Evolutionary conservation across 257 asterid genomes (phyloP), one percentile per base, ranked within the genome.

Genomic region (Solanum bulbocastanum): DNA sequence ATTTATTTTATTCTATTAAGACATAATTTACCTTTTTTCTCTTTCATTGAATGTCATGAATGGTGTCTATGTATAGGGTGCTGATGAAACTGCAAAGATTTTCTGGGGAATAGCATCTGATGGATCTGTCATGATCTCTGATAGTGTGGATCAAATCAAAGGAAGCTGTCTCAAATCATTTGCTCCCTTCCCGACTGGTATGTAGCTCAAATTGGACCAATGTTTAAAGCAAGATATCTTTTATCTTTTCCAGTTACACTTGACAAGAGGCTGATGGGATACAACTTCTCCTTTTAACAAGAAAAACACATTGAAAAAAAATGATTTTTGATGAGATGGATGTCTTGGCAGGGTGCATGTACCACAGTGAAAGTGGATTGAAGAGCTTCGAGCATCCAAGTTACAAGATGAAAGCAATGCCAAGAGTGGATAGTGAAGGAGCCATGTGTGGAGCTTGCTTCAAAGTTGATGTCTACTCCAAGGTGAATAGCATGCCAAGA

Each of bases 151-250:
- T 71, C 89, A 92, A 32, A 87, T 93, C 3, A 97, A 97, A 90
- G 91, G 95, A 42, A 94, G 98, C 92, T 97, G 99, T 82, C 92
- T 94, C 15, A 96, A 96, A 85, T 97, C 99, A 22, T 97, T 92
- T 83, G 99, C 97, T 73, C 99, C 99, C 69, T 97, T 97, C 88
- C 99, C 99, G 56, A n/a, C 93, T 12, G 98, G 99, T 97, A 94
- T 78, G 90, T 85, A 10, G 39, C 30, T 88, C 52, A 60, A 16
- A 46, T 39, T 36, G 42, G 33, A 44, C 10, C 66, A 40, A 73
- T 52, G 60, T 12, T 75, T 40, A 42, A 35, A 37, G 56, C 15
- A 32, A 30, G 18, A 27, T 79, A 25, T 16, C 84, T 76, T 37
- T 79, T 25, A 25, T 18, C 40, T 46, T 81, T 81, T 30, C 60